Conservation (phyloP, 2,329 filamentous ascomycete genomes). For the Teratosphaeria pseudoeucalypti region DNA sequence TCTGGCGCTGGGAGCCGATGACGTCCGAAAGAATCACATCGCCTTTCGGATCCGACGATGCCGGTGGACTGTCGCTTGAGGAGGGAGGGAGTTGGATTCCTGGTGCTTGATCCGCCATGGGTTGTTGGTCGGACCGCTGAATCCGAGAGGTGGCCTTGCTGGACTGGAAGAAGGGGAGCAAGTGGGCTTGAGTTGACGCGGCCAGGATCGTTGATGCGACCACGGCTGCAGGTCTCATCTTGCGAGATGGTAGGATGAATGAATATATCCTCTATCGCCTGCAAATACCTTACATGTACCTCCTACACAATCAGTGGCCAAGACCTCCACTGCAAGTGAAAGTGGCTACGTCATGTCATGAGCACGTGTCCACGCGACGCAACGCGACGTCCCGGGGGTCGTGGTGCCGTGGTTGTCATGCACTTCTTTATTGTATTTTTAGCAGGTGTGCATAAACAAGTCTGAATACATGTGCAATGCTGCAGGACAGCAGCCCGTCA, state of each 20-base stretch:
- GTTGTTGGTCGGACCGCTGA: slow-evolving; percentile 9
- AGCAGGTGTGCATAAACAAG: not conserved
- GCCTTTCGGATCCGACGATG: slow-evolving; percentile 9
- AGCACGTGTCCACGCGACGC: slow-evolving; percentile 6
- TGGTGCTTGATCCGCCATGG: slow-evolving; percentile 12
- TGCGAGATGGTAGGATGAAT: not conserved
- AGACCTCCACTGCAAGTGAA: slow-evolving; percentile 1
- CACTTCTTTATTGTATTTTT: no score
- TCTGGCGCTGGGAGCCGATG: slow-evolving; percentile 63
- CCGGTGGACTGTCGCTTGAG: slow-evolving; percentile 3
- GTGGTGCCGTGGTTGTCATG: not conserved
- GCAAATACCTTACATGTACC: not conserved
- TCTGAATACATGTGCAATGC: slow-evolving; percentile 8
- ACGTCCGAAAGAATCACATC: slow-evolving; percentile 70
- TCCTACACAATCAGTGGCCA: not conserved
- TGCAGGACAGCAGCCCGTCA: slow-evolving; percentile 32
- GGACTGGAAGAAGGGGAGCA: slow-evolving; percentile 12
- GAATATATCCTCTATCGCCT: not conserved
- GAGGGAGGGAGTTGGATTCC: slow-evolving; percentile 15
- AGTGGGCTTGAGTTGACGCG: slow-evolving; percentile 8
- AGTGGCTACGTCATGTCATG: slow-evolving; percentile 8
- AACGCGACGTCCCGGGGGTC: slow-evolving; percentile 1
- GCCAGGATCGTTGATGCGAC: slow-evolving; percentile 8
- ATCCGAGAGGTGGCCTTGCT: slow-evolving; percentile 2
- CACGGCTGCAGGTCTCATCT: not conserved